Evolutionary conservation across 495 filamentous ascomycete species (phyloP), one percentile per base, ranked within the genome.

Genomic region (Umbilicaria muhlenbergii): DNA sequence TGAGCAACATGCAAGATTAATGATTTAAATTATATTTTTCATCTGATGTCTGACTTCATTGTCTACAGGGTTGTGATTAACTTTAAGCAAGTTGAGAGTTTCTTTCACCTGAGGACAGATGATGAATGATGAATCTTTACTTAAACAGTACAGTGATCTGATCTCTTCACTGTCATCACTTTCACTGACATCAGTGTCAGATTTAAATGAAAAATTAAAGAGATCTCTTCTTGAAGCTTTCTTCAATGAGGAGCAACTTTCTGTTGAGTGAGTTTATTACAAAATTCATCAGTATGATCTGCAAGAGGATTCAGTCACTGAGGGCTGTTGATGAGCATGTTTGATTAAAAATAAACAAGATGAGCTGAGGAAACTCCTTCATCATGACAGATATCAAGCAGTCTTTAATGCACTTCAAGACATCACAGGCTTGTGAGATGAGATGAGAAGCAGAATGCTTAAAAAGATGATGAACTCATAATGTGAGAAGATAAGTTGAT

Each of bases 71-170:
- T 21, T 57, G 54, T 44, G 54, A 65, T 47, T 44, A 61, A 5
- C 39, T 64, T 12, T 44, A 56, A 43, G 61, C 60, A 7, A 58
- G 38, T 3, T 39, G 46, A 40, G 50, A 60, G 7, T 14, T 47
- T 39, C 35, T 62, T 15, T 24, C 51, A 4, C 46, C 45, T 3
- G 40, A 24, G 15, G 54, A 69, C 34, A 52, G 36, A 21, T 62
- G 57, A 57, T 66, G 57, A 61, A 54, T 51, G 12, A 55, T 65
- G n/a, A 49, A 67, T 37, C 34, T 65, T 8, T 65, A 65, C 43
- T 41, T 59, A 14, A 51, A 54, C 46, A 54, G 58, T 63, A 51
- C 34, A 47, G 31, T 16, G 36, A 28, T 28, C 24, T 28, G 24
- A 28, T 28, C 24, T 28, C 24, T 5, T 28, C 15, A 28, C 3